Base-by-base conservation (phyloP, 306 rosid genomes). In the Quercus cerris region DNA sequence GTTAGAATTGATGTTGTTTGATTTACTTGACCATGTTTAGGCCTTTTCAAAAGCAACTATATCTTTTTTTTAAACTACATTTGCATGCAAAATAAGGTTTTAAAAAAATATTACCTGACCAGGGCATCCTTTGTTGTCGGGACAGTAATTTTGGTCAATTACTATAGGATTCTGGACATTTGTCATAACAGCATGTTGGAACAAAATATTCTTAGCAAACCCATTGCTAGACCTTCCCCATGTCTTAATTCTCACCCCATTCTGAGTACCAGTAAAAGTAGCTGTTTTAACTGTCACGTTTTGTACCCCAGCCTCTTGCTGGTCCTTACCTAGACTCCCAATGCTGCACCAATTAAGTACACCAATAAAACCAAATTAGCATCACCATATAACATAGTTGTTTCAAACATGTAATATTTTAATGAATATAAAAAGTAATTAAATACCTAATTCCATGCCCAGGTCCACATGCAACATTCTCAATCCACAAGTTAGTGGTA, bases 381-480 rank as follows among this genome's bases (percentile, higher is more conserved):
- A 56, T 66, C 5, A 18, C 46, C 46, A 0, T 38, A 0, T 38
- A 38, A 74, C 8, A 74, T 68, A 31, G 23, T 57, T n/a, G 10
- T 52, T 62, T 35, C 6, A 52, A 8, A 20, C 7, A 5, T n/a
- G 22, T 19, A 38, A 19, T 4, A 69, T 10, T 22, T 12, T 31
- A 3, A 4, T 18, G 17, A 38, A 38, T 38, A 38, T 0, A 67
- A 19, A 46, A 54, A 0, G 5, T 52, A 6, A 8, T 9, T 12
- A 6, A 9, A 19, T 75, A 87, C 93, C 93, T 89, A 19, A 89
- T 85, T 63, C 93, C 93, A 49, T 90, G 94, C 30, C 94, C 92
- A 0, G 94, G 94, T 66, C 92, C 91, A 27, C 94, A 90, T 4
- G 83, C 83, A 22, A 88, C 75, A 17, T 80, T 72, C 38, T 88